Evolutionary conservation across 305 asterid genomes (phyloP).

Genomic region (Nicotiana rustica): DNA sequence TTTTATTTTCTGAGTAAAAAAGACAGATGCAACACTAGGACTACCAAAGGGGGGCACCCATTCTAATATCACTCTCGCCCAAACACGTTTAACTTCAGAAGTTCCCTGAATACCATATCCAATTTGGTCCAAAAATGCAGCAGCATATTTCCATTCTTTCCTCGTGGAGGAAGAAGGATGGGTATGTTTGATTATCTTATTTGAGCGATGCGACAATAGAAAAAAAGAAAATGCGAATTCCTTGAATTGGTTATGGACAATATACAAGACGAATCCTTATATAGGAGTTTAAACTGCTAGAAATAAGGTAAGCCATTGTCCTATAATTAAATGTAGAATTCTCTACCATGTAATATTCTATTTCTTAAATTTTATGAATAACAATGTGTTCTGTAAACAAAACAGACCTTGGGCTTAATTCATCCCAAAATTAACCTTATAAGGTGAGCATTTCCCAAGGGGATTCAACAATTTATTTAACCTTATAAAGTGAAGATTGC

Average conservation of each 20-base stretch:
- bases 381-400: not conserved
- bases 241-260: slow-evolving; percentile 3
- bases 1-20: too few species aligned
- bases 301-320: not conserved
- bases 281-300: not conserved
- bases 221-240: not conserved
- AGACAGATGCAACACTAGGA: too few species aligned
- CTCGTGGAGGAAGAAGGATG: not conserved
- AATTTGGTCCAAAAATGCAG: not conserved
- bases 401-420: too few species aligned
- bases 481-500: too few species aligned
- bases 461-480: too few species aligned
- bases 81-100: not conserved
- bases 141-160: slow-evolving; percentile 22
- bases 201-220: slow-evolving; percentile 6
- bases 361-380: not conserved
- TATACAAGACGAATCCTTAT: not conserved
- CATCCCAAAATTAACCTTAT: too few species aligned
- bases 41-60: too few species aligned
- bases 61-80: not conserved
- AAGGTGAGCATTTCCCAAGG: too few species aligned
- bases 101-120: not conserved
- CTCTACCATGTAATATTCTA: not conserved
- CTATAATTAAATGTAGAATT: not conserved
- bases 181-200: not conserved